Evolutionary conservation across 2,329 filamentous ascomycete species (phyloP).

Genomic region (Ceratocystis cubensis): DNA sequence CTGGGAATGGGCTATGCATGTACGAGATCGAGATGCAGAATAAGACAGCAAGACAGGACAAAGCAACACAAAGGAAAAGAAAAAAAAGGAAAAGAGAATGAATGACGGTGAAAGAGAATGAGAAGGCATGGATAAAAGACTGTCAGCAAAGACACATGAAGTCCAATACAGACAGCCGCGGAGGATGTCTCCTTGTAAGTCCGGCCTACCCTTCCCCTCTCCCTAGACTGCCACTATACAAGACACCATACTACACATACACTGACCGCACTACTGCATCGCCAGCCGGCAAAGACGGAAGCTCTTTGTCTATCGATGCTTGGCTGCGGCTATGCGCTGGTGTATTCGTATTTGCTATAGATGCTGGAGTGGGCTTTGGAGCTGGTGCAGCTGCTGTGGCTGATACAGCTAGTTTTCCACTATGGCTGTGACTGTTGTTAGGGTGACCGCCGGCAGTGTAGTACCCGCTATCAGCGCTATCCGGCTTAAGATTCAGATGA

Average conservation of each 20-base stretch:
- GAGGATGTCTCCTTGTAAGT: too few species aligned
- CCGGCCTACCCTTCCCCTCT: background rate
- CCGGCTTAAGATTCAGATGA: conserved; percentile 33
- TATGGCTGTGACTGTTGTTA: background rate
- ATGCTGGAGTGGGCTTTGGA: conserved; percentile 4
- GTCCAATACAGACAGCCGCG: conserved; percentile 13
- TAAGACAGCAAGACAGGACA: conserved; percentile 21
- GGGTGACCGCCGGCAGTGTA: conserved; percentile 25
- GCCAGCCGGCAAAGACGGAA: conserved; percentile 42
- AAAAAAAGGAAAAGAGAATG: conserved; percentile 22
- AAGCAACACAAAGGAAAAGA: conserved; percentile 2
- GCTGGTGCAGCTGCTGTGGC: background rate
- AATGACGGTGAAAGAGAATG: background rate
- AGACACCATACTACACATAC: conserved; percentile 16
- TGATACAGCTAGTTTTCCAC: background rate
- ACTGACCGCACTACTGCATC: conserved; percentile 16
- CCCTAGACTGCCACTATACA: background rate
- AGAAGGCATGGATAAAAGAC: background rate
- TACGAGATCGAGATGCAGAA: conserved; percentile 22
- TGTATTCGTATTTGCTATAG: too few species aligned
- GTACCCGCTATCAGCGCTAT: conserved; percentile 39
- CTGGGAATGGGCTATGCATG: background rate
- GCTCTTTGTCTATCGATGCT: conserved; percentile 47
- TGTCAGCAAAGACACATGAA: background rate
- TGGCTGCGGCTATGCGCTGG: conserved; percentile 25